Percentiles rank a stretch among this genome's conserved stretches.
Conservation (phyloP, 345 rosid genomes). For the Chamaenerion angustifolium region DNA sequence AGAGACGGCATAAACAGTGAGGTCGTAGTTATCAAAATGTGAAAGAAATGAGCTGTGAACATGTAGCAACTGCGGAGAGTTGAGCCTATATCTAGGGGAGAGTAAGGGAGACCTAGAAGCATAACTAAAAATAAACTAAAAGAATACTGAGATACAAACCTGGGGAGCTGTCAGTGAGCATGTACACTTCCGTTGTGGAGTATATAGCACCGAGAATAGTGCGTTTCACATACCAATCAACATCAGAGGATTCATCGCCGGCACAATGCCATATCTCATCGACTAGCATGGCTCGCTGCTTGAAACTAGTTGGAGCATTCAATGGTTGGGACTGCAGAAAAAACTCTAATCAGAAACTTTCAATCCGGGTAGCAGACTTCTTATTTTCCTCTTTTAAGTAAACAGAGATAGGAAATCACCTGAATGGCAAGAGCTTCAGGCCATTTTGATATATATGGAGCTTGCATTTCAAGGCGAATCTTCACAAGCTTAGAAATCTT, state of each 20-base stretch:
- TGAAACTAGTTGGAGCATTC: slow-evolving; percentile 68
- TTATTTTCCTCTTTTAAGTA: slow-evolving; percentile 1
- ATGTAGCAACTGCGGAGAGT: too few species aligned
- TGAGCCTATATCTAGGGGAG: too few species aligned
- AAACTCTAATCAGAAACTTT: not conserved
- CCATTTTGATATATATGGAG: slow-evolving; percentile 86
- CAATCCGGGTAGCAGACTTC: too few species aligned
- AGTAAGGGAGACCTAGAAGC: not conserved
- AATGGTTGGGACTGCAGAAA: slow-evolving; percentile 58
- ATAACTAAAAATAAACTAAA: not conserved
- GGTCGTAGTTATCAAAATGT: too few species aligned
- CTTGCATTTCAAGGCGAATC: slow-evolving; percentile 79
- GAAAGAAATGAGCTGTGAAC: too few species aligned
- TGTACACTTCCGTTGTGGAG: slow-evolving; percentile 88
- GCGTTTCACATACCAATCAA: slow-evolving; percentile 86
- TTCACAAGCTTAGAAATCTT: slow-evolving; percentile 54
- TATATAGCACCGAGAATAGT: slow-evolving; percentile 87
- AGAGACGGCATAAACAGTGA: too few species aligned
- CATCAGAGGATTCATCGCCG: slow-evolving; percentile 58
- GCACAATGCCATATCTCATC: slow-evolving; percentile 89
- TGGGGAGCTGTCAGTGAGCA: slow-evolving; percentile 85
- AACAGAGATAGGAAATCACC: slow-evolving; percentile 15
- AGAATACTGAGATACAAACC: slow-evolving; percentile 22
- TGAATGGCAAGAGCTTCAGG: slow-evolving; percentile 96
- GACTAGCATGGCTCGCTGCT: slow-evolving; percentile 74